Base-by-base conservation (phyloP, 495 filamentous ascomycete genomes). In the Margaritispora aquatica region DNA sequence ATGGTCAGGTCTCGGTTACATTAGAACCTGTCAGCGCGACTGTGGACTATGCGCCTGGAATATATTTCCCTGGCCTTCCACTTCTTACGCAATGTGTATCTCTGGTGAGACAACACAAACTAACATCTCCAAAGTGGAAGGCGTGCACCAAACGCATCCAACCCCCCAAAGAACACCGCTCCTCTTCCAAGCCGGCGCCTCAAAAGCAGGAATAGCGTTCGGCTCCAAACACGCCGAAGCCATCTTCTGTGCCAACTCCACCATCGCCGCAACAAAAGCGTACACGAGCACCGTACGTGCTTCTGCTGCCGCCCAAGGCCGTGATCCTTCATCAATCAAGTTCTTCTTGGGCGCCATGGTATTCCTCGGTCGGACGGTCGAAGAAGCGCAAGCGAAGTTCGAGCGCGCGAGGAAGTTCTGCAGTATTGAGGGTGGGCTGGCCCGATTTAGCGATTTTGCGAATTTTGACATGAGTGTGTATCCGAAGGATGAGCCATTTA, bases 161-260 rank as follows among this genome's bases (percentile, higher is more conserved):
- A 44, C 38, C 2, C 83, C 81, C 5, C 47, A 50, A 26, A 23
- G 47, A 23, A 26, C 80, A 0, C 83, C 83, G 0, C 78, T 87
- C 53, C 71, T 86, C 4, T 83, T 87, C 69, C 84, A 86, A 65
- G 84, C 83, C 1, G 84, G 84, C 19, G 83, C 80, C 10, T 86
- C 82, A 0, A 54, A 72, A 0, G 83, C 84, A 0, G 83, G 83
- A 1, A 76, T 74, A 0, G 71, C 66, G 0, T 87, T 86, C 59
- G 83, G 80, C 0, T 76, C 80, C 0, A 80, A 73, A 10, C 84
- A 86, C 60, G 84, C 82, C 0, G 83, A 87, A 65, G 82, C 75
- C 1, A 83, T 87, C 54, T 87, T 85, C 67, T 82, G 85, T 0
- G 80, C 79, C 0, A 74, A 73, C 0, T 79, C 82, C 55, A 78